Base-by-base conservation (phyloP, 2,329 filamentous ascomycete species). In the Pseudogymnoascus pannorum region DNA sequence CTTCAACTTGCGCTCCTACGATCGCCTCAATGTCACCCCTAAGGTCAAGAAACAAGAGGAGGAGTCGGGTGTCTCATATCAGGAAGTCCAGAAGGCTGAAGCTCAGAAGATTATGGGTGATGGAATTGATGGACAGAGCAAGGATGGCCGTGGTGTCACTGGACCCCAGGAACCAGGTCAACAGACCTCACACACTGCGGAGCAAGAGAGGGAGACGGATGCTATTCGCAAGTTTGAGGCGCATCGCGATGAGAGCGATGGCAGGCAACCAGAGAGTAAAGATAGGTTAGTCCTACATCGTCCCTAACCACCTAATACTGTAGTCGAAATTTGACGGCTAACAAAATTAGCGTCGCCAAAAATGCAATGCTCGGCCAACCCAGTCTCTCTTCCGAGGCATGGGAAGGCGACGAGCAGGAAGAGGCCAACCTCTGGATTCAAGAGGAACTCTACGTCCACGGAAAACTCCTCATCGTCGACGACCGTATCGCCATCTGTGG, bases 361-460 rank as follows among this genome's bases (percentile, higher is more conserved):
- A 86, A 91, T 67, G 91, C 92, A 35, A 94, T 97, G 91, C 81
- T 88, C 20, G 83, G 82, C 66, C 76, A 86, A 72, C 73, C 83
- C 72, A 77, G 81, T 80, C 75, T 84, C 69, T 81, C 79, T 3
- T 86, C 90, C 8, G 90, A 95, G 73, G 69, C 76, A 0, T 97
- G 91, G 89, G 87, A 92, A 14, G 88, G 89, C 14, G 78, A 80
- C 0, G 77, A 85, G 0, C 83, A 93, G 67, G 83, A 84, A 1
- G 94, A 97, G 73, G 88, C 92, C 62, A 82, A 88, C 60, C 91
- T 95, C 71, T 95, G 94, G 79, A 87, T 97, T 63, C 93, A 96
- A 72, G 94, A 99, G 72, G 93, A 99, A 74, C 82, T 97, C 1
- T 99, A 99, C 72, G 87, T 97, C 57, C 94, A 99, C 73, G 89